Percentiles rank a stretch among this genome's conserved stretches.
Evolutionary conservation across 495 filamentous ascomycete species (phyloP).

Genomic region (Penicillium verhagenii): DNA sequence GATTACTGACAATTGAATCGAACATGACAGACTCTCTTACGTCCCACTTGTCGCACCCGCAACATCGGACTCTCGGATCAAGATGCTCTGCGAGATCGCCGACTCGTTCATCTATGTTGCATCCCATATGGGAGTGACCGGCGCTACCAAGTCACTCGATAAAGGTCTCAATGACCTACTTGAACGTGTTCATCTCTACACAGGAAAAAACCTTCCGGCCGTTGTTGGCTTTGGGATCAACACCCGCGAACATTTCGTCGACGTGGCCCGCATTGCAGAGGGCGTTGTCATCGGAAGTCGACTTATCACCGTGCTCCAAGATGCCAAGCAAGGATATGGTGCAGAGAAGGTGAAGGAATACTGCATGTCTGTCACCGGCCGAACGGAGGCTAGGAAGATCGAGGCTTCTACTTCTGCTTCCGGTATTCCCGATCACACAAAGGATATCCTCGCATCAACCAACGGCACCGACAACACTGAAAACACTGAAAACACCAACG

Average conservation of each 20-base stretch:
- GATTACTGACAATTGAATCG: constrained; percentile 5
- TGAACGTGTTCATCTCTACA: constrained; percentile 82
- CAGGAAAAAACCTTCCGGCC: constrained; percentile 75
- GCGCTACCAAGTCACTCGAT: constrained; percentile 80
- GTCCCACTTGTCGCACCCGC: constrained; percentile 93
- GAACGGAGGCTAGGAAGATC: neutral
- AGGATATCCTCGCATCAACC: neutral
- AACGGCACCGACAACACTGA: neutral
- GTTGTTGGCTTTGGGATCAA: constrained; percentile 96
- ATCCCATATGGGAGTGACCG: constrained; percentile 95
- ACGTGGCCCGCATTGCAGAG: constrained; percentile 79
- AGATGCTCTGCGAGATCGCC: constrained; percentile 91
- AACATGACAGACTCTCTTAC: constrained; percentile 69
- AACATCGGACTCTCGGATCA: constrained; percentile 90
- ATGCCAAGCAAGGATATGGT: constrained; percentile 56
- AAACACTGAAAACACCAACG: neutral
- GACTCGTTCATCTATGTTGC: constrained; percentile 99
- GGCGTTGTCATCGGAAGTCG: constrained; percentile 88
- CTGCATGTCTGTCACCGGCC: neutral
- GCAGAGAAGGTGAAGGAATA: neutral
- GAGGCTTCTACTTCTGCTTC: neutral
- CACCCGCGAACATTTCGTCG: constrained; percentile 63
- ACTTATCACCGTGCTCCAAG: constrained; percentile 67
- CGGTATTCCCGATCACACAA: no score
- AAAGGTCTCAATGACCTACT: constrained; percentile 76